Conservation (phyloP, 176 grass and related monocot genomes). For the Triticum timopheevii region DNA sequence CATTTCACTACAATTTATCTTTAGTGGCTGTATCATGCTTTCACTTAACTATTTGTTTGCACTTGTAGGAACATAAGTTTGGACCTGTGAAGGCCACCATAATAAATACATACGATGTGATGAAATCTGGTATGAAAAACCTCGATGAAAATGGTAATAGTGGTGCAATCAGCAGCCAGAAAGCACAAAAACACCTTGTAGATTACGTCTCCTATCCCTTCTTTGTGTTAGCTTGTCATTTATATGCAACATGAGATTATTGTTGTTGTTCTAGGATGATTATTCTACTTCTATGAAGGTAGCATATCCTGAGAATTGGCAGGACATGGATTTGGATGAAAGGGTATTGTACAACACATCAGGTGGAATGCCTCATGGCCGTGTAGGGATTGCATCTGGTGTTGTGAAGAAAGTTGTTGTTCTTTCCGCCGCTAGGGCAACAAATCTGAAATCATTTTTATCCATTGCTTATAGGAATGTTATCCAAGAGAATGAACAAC, state of each 20-base stretch:
- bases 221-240: not conserved
- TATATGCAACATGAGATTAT: not conserved
- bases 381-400: not conserved
- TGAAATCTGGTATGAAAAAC: conserved; percentile 7
- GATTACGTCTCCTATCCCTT: not conserved
- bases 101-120: not conserved
- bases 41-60: not conserved
- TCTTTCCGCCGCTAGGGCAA: not conserved
- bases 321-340: not conserved
- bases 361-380: not conserved
- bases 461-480: not conserved
- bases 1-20: not conserved
- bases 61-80: not conserved
- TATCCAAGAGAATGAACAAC: not conserved
- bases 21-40: not conserved
- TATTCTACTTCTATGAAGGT: not conserved
- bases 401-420: not conserved
- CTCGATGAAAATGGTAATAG: not conserved
- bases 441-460: not conserved
- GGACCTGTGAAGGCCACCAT: not conserved
- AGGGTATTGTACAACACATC: not conserved
- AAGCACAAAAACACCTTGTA: not conserved
- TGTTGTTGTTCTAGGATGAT: not conserved
- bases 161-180: not conserved
- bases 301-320: not conserved